Base-by-base conservation (phyloP, 495 filamentous ascomycete genomes). In the Penicillium canescens region DNA sequence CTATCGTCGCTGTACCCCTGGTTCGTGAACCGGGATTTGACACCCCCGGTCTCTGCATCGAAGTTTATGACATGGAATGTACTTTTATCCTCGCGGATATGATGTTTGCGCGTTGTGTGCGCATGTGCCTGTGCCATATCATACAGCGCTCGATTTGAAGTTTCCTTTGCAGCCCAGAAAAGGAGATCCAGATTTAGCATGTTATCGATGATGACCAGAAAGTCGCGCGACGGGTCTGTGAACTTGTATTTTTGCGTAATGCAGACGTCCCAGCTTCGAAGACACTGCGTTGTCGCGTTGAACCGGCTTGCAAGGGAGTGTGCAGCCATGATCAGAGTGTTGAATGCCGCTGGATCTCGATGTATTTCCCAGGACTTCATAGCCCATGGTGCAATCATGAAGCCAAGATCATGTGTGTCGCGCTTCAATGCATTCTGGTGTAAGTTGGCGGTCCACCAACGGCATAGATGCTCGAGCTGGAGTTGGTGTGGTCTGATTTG, bases 151-250 rank as follows among this genome's bases (percentile, higher is more conserved):
- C 11, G n/a, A 47, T 71, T 68, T 7, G 47, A 41, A 5, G 66
- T 69, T 20, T 74, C 58, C n/a, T 58, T 40, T 0, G 71, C 68
- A 4, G 68, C 74, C 59, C 70, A 79, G 54, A 72, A 79, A 4
- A 79, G 52, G n/a, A 79, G 50, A 39, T 74, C 75, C 8, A 78
- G 54, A 48, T 79, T 76, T 44, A 73, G 59, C 76, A 78, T 77
- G 54, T 73, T 78, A 56, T 78, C 76, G 23, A 79, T 74, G 52
- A 79, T 79, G 16, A 79, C 67, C 2, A 67, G 56, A 13, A 67
- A 67, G 35, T 67, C 58, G 13, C 50, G 33, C 0, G 47, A 38
- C 3, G 56, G 46, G 24, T 65, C 65, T 2, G 65, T 56, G 47
- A 74, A 74, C 6, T 69, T 57, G 34, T 68, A 67, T 1, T 66